Conservation (phyloP, 2,329 filamentous ascomycete species). For the Niveomyces coronatus region DNA sequence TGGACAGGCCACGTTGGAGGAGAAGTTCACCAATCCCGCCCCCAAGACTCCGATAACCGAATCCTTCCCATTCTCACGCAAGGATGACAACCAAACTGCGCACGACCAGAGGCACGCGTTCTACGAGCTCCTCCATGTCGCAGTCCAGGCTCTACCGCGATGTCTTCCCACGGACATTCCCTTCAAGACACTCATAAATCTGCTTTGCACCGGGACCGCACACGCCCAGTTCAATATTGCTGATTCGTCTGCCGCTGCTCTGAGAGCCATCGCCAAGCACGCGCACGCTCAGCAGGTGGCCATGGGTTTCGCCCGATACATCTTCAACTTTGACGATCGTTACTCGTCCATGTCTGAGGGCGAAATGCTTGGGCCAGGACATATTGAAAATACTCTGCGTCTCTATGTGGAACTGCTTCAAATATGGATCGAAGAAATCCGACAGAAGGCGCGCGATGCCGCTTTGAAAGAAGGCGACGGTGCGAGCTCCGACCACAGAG, state of each 20-base stretch:
- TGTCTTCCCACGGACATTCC: constrained; percentile 85
- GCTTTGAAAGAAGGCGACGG: constrained; percentile 55
- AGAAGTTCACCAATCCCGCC: constrained; percentile 79
- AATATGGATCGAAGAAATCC: constrained; percentile 97
- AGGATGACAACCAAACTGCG: constrained; percentile 63
- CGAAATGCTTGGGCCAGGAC: constrained; percentile 84
- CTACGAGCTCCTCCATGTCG: constrained; percentile 90
- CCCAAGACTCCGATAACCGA: constrained; percentile 94
- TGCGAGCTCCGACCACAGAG: constrained; percentile 55
- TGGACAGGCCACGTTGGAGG: constrained; percentile 86
- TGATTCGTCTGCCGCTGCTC: constrained; percentile 77
- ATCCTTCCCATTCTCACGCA: constrained; percentile 79
- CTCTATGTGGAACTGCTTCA: constrained; percentile 88
- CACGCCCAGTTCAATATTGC: constrained; percentile 92
- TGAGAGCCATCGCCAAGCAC: constrained; percentile 92
- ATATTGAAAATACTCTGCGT: constrained; percentile 88
- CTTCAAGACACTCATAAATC: constrained; percentile 86
- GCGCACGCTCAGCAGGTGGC: constrained; percentile 91
- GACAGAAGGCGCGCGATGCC: constrained; percentile 69
- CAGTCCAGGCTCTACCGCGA: constrained; percentile 88
- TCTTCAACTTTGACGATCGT: constrained; percentile 95
- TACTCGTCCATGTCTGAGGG: constrained; percentile 98
- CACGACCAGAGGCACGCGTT: constrained; percentile 86
- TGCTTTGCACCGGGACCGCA: constrained; percentile 91
- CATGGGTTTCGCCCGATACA: constrained; percentile 92